Evolutionary conservation across 495 filamentous ascomycete species (phyloP), one percentile per base, ranked within the genome.

Genomic region (Lichina pygmaea): DNA sequence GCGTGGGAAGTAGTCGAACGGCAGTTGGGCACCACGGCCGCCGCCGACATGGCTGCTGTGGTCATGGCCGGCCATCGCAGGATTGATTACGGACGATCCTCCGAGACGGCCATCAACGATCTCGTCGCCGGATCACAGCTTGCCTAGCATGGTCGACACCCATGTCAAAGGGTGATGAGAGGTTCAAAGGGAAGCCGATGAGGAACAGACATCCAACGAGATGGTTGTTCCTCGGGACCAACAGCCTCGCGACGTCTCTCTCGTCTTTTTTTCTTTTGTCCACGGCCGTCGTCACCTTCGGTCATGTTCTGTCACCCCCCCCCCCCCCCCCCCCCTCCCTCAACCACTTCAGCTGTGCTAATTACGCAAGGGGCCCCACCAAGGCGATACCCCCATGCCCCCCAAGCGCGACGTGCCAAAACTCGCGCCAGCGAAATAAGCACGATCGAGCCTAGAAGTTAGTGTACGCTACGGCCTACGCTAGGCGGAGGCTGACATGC

Each of bases 1-100:
- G 50, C 40, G 61, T 51, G 47, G 61, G 58, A 7, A 53, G 33
- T 7, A 12, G 37, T 9, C 38, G 42, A 24, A 48, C 16, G 10
- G 38, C 49, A 34, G 11, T 11, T 39, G 2, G 1, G 36, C 36
- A 39, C 13, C 11, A 5, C 36, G 2, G 11, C 36, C 11, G 36
- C 36, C 36, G 11, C 36, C 36, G 36, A 1, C 46, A 45, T 48
- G 24, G 15, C 30, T 7, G 38, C 46, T 40, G 43, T 48, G 30
- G 8, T 24, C 46, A 48, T 48, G 32, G 31, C 16, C 9, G 11
- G 6, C 16, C 9, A 34, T 10, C 2, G 24, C 24, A 24, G 4
- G 24, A 24, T 24, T 24, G 24, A 24, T 24, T 24, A 24, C 4
- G 24, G 24, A 24, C 4, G 24, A 24, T 24, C 24, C 24, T 24